Evolutionary conservation across 306 rosid genomes (phyloP).

Genomic region (Acacia acuminata): DNA sequence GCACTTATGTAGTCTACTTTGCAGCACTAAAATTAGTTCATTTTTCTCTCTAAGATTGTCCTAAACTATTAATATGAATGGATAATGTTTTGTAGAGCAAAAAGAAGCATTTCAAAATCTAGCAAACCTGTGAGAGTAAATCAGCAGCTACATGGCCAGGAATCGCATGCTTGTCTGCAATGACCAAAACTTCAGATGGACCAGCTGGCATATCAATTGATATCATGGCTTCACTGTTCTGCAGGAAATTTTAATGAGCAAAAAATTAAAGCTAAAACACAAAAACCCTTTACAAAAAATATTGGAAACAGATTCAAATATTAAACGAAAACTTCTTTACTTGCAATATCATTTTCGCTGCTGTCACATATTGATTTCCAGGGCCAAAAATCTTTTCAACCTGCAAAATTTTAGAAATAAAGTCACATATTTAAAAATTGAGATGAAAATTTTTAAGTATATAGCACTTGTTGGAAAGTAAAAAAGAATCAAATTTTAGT

Average conservation of each 20-base stretch:
- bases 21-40: neutral
- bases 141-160: conserved; percentile 93
- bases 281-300: neutral
- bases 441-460: neutral
- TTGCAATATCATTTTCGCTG: conserved; percentile 99
- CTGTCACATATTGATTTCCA: conserved; percentile 96
- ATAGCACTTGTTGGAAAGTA: neutral
- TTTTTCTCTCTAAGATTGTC: neutral
- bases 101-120: conserved; percentile 2
- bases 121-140: conserved; percentile 87
- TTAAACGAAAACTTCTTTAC: conserved; percentile 39
- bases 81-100: neutral
- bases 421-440: neutral
- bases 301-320: neutral
- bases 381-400: conserved; percentile 94
- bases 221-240: conserved; percentile 99
- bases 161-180: conserved; percentile 81
- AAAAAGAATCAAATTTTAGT: conserved; percentile 1
- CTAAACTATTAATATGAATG: neutral
- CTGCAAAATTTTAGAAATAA: conserved; percentile 41
- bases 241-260: conserved; percentile 21
- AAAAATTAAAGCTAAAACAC: neutral
- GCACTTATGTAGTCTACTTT: neutral
- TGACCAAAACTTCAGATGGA: conserved; percentile 98
- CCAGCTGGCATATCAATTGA: conserved; percentile 99